phyloP scores from a whole-genome alignment of 75 land plant species.

The Selaginella tamariscina region DNA sequence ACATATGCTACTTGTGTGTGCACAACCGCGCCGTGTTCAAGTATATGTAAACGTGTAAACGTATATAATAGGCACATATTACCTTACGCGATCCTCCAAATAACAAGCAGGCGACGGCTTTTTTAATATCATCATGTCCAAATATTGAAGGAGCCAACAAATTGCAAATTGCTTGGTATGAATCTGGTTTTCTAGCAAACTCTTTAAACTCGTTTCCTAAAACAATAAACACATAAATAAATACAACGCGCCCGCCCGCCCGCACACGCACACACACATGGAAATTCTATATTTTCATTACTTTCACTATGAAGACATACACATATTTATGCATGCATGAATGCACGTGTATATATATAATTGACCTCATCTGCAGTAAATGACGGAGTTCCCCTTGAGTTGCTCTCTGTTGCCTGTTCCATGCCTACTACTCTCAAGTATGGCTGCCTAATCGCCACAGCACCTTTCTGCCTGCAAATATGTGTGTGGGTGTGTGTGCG shows the following conservation, averaged over 20 bases:
- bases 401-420: conserved; percentile 64
- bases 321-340: background rate
- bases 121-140: conserved; percentile 92
- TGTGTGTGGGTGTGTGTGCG: no score
- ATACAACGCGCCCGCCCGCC: background rate
- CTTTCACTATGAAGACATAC: background rate
- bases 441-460: conserved; percentile 93
- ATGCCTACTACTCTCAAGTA: conserved; percentile 90
- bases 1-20: no score
- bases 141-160: conserved; percentile 93
- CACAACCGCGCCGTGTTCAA: no score
- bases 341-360: background rate
- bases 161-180: conserved; percentile 55
- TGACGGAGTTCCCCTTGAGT: conserved; percentile 46
- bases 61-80: no score
- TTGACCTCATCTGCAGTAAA: conserved; percentile 65
- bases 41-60: no score
- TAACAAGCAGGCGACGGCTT: conserved; percentile 86
- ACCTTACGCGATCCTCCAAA: conserved; percentile 97
- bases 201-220: conserved; percentile 65
- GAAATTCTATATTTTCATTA: no score
- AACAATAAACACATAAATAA: background rate
- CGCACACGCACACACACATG: no score
- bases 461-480: conserved; percentile 70
- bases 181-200: conserved; percentile 68